phyloP scores from a whole-genome alignment of 108 stramenopile species.

The Nitzschia sp. region DNA sequence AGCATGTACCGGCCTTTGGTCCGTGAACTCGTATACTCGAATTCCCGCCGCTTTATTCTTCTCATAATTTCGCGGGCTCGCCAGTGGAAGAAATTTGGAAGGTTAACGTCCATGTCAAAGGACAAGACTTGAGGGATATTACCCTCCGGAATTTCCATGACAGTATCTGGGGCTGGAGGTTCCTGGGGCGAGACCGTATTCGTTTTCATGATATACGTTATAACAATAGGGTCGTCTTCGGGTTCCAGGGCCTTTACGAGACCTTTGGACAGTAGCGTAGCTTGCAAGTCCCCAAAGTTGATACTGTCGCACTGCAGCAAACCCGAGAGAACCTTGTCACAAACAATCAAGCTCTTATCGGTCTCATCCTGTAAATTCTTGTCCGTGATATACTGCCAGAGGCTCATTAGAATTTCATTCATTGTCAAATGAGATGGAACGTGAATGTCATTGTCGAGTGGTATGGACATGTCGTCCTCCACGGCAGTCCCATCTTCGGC shows the following conservation, averaged over 20 bases:
- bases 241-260: conserved; percentile 45
- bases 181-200: conserved; percentile 63
- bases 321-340: conserved; percentile 55
- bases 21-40: conserved; percentile 75
- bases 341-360: conserved; percentile 61
- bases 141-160: not conserved
- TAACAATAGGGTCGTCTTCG: conserved; percentile 17
- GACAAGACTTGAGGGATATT: conserved; percentile 33
- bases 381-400: conserved; percentile 70
- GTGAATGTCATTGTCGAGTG: conserved; percentile 59
- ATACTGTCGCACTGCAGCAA: conserved; percentile 72
- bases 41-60: conserved; percentile 76
- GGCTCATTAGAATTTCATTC: conserved; percentile 62
- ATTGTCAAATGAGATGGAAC: conserved; percentile 66
- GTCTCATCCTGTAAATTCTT: conserved; percentile 56
- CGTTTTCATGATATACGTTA: conserved; percentile 77
- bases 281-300: conserved; percentile 60
- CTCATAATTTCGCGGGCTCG: conserved; percentile 72
- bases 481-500: not conserved
- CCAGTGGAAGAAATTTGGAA: conserved; percentile 69
- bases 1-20: conserved; percentile 73
- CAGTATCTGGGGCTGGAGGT: not conserved
- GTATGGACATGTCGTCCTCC: conserved; percentile 16
- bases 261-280: conserved; percentile 49
- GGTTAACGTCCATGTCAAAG: conserved; percentile 69